Base-by-base conservation (phyloP, 2,329 filamentous ascomycete genomes). In the Xylaria sp. region DNA sequence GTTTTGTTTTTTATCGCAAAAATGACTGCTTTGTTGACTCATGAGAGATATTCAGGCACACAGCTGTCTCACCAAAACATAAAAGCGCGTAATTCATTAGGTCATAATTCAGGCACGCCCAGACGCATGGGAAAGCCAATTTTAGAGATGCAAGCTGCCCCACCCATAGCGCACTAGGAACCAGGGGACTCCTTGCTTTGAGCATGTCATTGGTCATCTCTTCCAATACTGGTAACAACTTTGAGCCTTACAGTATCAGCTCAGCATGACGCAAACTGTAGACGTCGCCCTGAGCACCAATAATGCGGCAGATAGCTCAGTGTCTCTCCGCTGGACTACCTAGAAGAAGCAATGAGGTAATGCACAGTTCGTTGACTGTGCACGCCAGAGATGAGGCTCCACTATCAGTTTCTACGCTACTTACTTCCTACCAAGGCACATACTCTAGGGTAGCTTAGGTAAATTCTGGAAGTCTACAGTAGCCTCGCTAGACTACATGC, bases 51-150 rank as follows among this genome's bases (percentile, higher is more conserved):
- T 46, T 52, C 49, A 62, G 41, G 54, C 54, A 56, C 60, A 41
- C 60, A 41, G 28, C 41, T 58, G 66, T 66, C 48, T 62, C 69
- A 67, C 48, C 33, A 67, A 63, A 64, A 69, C 57, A 58, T 23
- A 43, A 57, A 51, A 51, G 46, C 66, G 64, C 59, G 64, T 59
- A 52, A 31, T 48, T 55, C 39, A 69, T 69, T 71, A 66, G 69
- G 39, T 58, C 43, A 55, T 46, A 59, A 63, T 56, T 28, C 59
- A 62, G 58, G 69, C 36, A 43, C 48, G 6, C 5, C 51, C 62
- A 64, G 56, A 56, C 60, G 46, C 66, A 61, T 62, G 61, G 58
- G 31, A 46, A 28, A 39, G 46, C 67, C 64, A 71, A 71, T 71
- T 69, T 71, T 67, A 71, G 66, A 28, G n/a, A 52, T 63, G 64